phyloP scores from a whole-genome alignment of 352 stramenopile species.

The Pythium phragmiticola region DNA sequence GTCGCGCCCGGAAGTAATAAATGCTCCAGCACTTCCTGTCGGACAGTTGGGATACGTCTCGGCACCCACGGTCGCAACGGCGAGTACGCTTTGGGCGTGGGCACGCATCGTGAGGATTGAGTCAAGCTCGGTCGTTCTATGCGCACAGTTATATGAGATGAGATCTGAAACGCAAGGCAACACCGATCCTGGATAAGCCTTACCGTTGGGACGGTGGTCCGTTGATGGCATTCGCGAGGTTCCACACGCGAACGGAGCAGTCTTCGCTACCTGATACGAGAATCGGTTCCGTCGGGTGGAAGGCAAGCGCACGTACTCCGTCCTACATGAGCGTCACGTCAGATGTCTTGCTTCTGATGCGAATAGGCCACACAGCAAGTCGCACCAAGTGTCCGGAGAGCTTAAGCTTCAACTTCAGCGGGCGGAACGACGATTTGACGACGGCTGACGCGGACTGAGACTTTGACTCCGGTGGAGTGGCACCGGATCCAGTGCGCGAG shows the following conservation, averaged over 20 bases:
- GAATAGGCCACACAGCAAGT: neutral
- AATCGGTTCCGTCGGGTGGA: constrained; percentile 80
- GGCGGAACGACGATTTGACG: constrained; percentile 61
- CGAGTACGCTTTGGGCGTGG: constrained; percentile 74
- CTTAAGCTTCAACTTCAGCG: constrained; percentile 86
- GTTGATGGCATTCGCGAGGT: constrained; percentile 54
- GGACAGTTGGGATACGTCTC: constrained; percentile 70
- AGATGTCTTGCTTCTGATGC: neutral
- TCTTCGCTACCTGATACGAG: constrained; percentile 85
- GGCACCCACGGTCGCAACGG: constrained; percentile 65
- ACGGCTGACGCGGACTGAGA: constrained; percentile 43
- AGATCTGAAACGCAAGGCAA: neutral
- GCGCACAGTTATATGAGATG: constrained; percentile 5
- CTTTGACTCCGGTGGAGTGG: constrained; percentile 28
- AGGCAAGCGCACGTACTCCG: constrained; percentile 69
- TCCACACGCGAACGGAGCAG: constrained; percentile 85
- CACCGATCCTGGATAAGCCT: neutral
- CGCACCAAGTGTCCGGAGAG: constrained; percentile 80
- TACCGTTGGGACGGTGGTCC: constrained; percentile 67
- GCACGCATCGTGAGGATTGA: constrained; percentile 72
- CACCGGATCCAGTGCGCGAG: constrained; percentile 37
- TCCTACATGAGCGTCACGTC: constrained; percentile 37
- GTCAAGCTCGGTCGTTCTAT: constrained; percentile 69
- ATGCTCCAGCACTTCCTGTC: constrained; percentile 49
- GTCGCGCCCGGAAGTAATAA: constrained; percentile 76